A percentile compares a stretch with the other conserved stretches of the same genome.
Conservation (phyloP, 2,329 filamentous ascomycete genomes). For the Cadophora sp. region DNA sequence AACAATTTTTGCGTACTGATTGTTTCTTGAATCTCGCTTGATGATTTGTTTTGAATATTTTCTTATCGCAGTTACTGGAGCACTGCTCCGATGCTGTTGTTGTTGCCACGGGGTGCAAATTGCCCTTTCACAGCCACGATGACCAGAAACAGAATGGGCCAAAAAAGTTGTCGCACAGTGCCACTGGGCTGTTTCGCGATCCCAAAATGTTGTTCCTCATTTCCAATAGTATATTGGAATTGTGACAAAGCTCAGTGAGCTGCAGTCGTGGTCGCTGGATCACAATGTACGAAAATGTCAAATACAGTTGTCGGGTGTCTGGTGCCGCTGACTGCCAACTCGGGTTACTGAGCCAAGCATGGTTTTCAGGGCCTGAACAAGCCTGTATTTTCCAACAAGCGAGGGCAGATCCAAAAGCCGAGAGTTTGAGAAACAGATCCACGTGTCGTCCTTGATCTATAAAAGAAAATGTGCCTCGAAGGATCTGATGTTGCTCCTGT, state of each 20-base stretch:
- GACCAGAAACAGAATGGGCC: background rate
- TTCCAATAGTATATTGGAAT: background rate
- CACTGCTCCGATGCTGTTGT: too few species aligned
- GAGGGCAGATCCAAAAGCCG: background rate
- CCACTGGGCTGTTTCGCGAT: background rate
- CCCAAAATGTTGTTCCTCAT: background rate
- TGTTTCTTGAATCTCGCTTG: too few species aligned
- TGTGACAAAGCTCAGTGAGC: background rate
- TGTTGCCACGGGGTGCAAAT: too few species aligned
- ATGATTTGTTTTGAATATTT: too few species aligned
- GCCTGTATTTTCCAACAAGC: background rate
- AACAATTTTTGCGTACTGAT: too few species aligned
- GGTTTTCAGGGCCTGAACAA: background rate
- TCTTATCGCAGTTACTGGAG: too few species aligned
- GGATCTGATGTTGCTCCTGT: background rate
- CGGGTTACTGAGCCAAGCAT: too few species aligned
- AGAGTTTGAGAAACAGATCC: background rate
- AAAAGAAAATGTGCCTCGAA: background rate
- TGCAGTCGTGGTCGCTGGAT: background rate
- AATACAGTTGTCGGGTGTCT: too few species aligned
- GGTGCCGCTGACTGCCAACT: background rate
- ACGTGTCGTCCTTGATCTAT: background rate
- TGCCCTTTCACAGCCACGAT: too few species aligned
- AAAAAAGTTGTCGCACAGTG: background rate
- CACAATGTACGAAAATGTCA: background rate